phyloP scores from a whole-genome alignment of 331 rosid species.

The Telfairia occidentalis region DNA sequence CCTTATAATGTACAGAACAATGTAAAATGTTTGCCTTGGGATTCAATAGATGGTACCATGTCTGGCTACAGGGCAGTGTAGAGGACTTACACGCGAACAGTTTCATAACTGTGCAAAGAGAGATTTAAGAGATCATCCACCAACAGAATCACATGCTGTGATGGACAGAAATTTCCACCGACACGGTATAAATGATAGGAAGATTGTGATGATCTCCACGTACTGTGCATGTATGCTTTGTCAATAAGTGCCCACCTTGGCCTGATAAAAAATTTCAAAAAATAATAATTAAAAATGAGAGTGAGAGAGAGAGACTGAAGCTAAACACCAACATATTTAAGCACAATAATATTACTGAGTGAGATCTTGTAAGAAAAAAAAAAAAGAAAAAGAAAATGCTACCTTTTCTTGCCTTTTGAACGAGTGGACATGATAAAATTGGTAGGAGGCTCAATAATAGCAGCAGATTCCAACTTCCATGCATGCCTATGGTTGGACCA shows the following conservation, averaged over 20 bases:
- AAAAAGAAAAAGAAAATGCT: slow-evolving; percentile 7
- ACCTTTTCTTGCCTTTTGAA: slow-evolving; percentile 90
- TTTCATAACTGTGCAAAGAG: slow-evolving; percentile 77
- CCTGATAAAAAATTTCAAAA: slow-evolving; percentile 27
- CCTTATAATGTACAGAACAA: not conserved
- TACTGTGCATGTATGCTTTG: slow-evolving; percentile 92
- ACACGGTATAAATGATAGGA: slow-evolving; percentile 76
- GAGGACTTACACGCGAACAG: slow-evolving; percentile 80
- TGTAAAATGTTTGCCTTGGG: not conserved
- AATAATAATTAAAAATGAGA: not conserved
- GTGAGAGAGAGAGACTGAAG: not conserved
- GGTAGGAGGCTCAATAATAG: slow-evolving; percentile 79
- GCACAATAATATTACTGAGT: slow-evolving; percentile 13
- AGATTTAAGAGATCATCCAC: slow-evolving; percentile 73
- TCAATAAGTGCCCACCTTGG: slow-evolving; percentile 99
- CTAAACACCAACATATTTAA: slow-evolving; percentile 4
- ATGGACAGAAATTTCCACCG: slow-evolving; percentile 52
- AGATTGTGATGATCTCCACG: slow-evolving; percentile 96
- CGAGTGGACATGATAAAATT: slow-evolving; percentile 73
- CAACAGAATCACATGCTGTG: slow-evolving; percentile 67
- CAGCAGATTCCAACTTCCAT: slow-evolving; percentile 97
- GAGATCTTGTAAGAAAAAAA: slow-evolving; percentile 2
- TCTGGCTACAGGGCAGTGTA: slow-evolving; percentile 13
- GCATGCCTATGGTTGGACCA: slow-evolving; percentile 97
- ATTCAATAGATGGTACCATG: not conserved